Conservation (phyloP, 768 basidiomycete genomes). For the Pleurotus citrinopileatus region DNA sequence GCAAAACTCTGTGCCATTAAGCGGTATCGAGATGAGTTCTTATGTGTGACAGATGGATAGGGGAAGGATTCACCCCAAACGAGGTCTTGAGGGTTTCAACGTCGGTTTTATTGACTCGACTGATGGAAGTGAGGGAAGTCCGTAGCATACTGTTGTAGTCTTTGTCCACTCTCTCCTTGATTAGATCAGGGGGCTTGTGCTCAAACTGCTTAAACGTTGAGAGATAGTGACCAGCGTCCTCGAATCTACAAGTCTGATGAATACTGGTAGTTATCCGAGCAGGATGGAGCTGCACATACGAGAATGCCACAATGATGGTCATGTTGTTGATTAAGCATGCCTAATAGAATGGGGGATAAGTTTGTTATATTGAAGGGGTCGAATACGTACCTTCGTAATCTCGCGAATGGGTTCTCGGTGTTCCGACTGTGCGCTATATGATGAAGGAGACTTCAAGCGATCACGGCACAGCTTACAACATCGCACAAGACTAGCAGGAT, state of each 20-base stretch:
- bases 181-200: constrained; percentile 87
- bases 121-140: constrained; percentile 81
- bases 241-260: constrained; percentile 46
- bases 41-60: not conserved
- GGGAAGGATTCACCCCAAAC: constrained; percentile 71
- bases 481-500: constrained; percentile 90
- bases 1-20: constrained; percentile 70
- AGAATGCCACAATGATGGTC: constrained; percentile 91
- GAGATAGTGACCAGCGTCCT: constrained; percentile 92
- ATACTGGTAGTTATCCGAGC: not conserved
- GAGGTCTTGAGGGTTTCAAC: constrained; percentile 88
- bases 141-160: constrained; percentile 82
- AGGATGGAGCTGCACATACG: constrained; percentile 41
- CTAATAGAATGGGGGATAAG: constrained; percentile 28
- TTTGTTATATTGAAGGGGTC: not conserved
- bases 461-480: constrained; percentile 82
- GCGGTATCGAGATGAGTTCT: not conserved
- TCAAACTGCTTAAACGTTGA: constrained; percentile 92
- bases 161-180: constrained; percentile 93
- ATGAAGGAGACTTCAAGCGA: too few species aligned
- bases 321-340: constrained; percentile 90
- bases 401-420: constrained; percentile 91
- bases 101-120: constrained; percentile 96
- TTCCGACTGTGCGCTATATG: constrained; percentile 59
- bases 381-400: constrained; percentile 68